Evolutionary conservation across 306 rosid species (phyloP).

Genomic region (Dryas drummondii): DNA sequence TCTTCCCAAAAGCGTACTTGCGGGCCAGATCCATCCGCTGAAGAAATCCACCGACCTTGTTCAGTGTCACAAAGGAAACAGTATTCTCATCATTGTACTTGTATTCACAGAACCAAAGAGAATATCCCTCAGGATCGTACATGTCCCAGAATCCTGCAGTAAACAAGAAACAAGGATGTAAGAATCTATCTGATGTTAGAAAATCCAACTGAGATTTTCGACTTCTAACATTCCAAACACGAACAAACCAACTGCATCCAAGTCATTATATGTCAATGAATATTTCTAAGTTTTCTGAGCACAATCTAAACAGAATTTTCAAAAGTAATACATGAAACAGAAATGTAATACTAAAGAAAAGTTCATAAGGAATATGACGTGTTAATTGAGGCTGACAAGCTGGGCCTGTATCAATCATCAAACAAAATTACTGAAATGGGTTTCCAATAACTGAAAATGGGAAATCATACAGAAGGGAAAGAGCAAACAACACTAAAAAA

Average conservation of each 20-base stretch:
- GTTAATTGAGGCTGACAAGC: background rate
- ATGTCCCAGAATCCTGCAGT: slow-evolving; percentile 90
- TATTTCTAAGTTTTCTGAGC: no score
- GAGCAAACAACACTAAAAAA: background rate
- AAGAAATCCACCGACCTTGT: slow-evolving; percentile 83
- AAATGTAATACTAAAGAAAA: background rate
- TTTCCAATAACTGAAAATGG: no score
- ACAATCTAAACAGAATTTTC: background rate
- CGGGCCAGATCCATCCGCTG: slow-evolving; percentile 90
- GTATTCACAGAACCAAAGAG: slow-evolving; percentile 94
- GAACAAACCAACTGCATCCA: background rate
- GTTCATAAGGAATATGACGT: no score
- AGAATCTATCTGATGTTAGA: background rate
- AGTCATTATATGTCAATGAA: no score
- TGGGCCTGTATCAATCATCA: background rate
- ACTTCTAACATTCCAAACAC: background rate
- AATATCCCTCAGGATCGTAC: slow-evolving; percentile 93
- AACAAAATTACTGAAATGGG: no score
- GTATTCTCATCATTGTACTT: slow-evolving; percentile 83
- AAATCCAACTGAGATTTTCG: background rate
- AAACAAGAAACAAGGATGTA: background rate
- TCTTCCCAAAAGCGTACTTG: slow-evolving; percentile 87
- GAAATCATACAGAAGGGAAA: background rate
- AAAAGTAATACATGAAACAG: background rate
- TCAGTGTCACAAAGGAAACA: slow-evolving; percentile 78